These are phyloP conservation scores for Populus nigra DNA, from an alignment of 345 rosid species.

Conservation along the genomic window DNA sequence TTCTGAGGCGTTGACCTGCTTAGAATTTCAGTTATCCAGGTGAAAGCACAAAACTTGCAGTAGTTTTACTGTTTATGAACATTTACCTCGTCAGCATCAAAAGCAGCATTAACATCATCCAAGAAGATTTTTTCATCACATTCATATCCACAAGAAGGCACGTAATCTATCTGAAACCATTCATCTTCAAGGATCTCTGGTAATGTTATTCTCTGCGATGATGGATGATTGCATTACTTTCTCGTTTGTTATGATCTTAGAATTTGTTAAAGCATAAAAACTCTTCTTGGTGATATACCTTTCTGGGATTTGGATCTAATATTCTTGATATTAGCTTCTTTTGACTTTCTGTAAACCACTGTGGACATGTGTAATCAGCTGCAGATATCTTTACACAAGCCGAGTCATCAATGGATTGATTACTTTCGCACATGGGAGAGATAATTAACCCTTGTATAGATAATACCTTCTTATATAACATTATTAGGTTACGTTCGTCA, in stretches of 20 bases:
- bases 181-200: slow-evolving; percentile 65
- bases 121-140: slow-evolving; percentile 33
- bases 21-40: slow-evolving; percentile 17
- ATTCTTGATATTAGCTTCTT: slow-evolving; percentile 64
- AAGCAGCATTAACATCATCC: slow-evolving; percentile 57
- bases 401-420: slow-evolving; percentile 3
- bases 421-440: neutral
- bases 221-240: neutral
- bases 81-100: slow-evolving; percentile 57
- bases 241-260: neutral
- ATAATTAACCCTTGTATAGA: neutral
- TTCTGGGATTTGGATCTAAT: slow-evolving; percentile 62
- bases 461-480: slow-evolving; percentile 64
- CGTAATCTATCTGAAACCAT: slow-evolving; percentile 73
- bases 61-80: slow-evolving; percentile 4
- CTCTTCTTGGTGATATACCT: slow-evolving; percentile 33
- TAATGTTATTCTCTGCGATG: slow-evolving; percentile 58
- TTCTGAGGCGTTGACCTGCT: slow-evolving; percentile 53
- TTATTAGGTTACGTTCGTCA: slow-evolving; percentile 66
- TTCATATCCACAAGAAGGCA: slow-evolving; percentile 45
- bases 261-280: neutral
- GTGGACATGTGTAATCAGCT: slow-evolving; percentile 67
- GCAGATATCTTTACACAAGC: slow-evolving; percentile 43
- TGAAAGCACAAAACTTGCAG: neutral
- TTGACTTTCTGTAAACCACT: slow-evolving; percentile 54